These are phyloP conservation scores for Penicillium sp. DNA, from an alignment of 2,329 filamentous ascomycete genomes.

Conservation along the genomic window DNA sequence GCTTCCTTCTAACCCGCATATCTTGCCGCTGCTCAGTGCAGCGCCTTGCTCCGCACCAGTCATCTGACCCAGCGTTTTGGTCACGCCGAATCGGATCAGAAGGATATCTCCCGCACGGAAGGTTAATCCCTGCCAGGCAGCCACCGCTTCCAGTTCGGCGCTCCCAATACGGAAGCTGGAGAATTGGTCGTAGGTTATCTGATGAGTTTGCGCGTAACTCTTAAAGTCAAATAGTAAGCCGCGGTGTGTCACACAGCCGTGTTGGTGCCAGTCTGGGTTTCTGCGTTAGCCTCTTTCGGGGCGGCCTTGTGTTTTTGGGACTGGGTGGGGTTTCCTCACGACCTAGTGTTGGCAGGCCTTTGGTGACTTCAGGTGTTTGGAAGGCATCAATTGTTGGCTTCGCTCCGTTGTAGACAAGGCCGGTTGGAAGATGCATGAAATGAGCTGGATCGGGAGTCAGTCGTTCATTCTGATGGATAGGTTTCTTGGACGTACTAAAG, in stretches of 20 bases:
- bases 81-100: conserved; percentile 26
- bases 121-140: conserved; percentile 16
- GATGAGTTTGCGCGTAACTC: conserved; percentile 55
- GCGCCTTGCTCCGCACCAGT: conserved; percentile 16
- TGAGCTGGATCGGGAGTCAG: conserved; percentile 17
- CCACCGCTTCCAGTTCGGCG: conserved; percentile 20
- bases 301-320: background rate
- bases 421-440: conserved; percentile 24
- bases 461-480: background rate
- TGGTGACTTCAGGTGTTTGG: conserved; percentile 1
- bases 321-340: conserved; percentile 4
- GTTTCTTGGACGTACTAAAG: conserved; percentile 36
- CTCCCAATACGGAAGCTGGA: conserved; percentile 35
- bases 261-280: conserved; percentile 40
- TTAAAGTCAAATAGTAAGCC: conserved; percentile 56
- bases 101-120: conserved; percentile 25
- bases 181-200: conserved; percentile 57
- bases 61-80: conserved; percentile 18
- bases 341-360: conserved; percentile 26
- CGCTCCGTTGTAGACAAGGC: conserved; percentile 34
- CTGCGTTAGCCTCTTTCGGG: conserved; percentile 3
- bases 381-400: conserved; percentile 28
- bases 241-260: conserved; percentile 49
- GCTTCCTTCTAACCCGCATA: conserved; percentile 47
- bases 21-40: conserved; percentile 6